Conservation (phyloP, 2,329 filamentous ascomycete genomes). For the Hawksworthiomyces lignivorus region DNA sequence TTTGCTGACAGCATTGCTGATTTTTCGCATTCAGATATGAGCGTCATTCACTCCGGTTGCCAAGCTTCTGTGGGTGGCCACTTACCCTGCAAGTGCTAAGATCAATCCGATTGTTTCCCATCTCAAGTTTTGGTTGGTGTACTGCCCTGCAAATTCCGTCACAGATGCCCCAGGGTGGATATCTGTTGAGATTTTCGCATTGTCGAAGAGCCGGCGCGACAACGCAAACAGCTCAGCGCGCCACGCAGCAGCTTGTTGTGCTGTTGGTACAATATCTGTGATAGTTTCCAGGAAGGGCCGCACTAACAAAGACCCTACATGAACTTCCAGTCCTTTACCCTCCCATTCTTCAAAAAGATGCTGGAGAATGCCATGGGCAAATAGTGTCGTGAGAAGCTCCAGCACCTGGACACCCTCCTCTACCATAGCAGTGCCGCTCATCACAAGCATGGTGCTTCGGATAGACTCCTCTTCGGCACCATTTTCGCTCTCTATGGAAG, state of each 20-base stretch:
- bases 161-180: background rate
- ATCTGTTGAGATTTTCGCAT: conserved; percentile 1
- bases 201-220: conserved; percentile 7
- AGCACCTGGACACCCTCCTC: conserved; percentile 7
- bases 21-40: no score
- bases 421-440: conserved; percentile 8
- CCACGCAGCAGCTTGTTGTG: background rate
- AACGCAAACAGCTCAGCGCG: background rate
- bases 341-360: conserved; percentile 6
- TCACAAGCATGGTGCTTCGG: conserved; percentile 2
- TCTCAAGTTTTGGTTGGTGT: conserved; percentile 3
- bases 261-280: background rate
- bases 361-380: conserved; percentile 3
- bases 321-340: conserved; percentile 7
- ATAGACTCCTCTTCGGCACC: background rate
- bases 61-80: no score
- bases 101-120: conserved; percentile 10
- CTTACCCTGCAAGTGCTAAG: conserved; percentile 2
- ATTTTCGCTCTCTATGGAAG: background rate
- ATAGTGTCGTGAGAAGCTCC: conserved; percentile 2
- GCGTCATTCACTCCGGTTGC: no score
- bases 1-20: conserved; percentile 7
- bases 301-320: conserved; percentile 7
- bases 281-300: conserved; percentile 4
- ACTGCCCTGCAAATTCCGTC: conserved; percentile 6